Conservation (phyloP, 148 eudicot genomes). For the Silene uniflora region DNA sequence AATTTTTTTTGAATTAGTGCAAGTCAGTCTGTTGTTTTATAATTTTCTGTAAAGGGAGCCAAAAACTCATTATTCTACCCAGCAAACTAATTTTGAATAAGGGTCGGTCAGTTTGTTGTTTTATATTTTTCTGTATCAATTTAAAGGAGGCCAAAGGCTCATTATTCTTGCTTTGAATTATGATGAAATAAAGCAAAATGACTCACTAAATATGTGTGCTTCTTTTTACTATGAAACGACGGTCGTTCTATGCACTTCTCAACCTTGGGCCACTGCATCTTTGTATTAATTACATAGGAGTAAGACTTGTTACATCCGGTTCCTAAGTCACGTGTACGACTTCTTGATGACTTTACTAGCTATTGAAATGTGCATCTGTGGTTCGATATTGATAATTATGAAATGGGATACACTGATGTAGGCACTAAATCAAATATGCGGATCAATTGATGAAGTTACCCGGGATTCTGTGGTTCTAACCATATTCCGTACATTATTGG, state of each 20-base stretch:
- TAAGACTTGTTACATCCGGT: background rate
- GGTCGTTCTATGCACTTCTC: background rate
- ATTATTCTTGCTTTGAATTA: too few relatives aligned
- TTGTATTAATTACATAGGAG: background rate
- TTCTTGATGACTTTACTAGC: background rate
- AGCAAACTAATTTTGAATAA: too few relatives aligned
- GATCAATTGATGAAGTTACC: slow-evolving; percentile 50
- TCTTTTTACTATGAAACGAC: background rate
- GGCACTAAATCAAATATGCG: slow-evolving; percentile 68
- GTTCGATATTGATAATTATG: background rate
- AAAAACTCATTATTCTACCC: background rate
- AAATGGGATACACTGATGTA: slow-evolving; percentile 31
- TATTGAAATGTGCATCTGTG: background rate
- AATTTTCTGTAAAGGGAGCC: background rate
- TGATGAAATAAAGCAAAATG: too few relatives aligned
- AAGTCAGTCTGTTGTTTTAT: background rate
- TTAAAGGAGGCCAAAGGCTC: too few relatives aligned
- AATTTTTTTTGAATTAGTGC: background rate
- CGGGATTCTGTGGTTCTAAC: slow-evolving; percentile 69
- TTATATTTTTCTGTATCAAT: too few relatives aligned
- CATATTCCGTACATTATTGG: slow-evolving; percentile 74
- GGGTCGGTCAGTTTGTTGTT: too few relatives aligned
- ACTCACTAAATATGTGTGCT: too few relatives aligned
- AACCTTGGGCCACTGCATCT: background rate
- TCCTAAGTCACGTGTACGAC: background rate